A percentile compares a stretch with the other conserved stretches of the same genome.
These are phyloP conservation scores for Bacterosira constricta DNA, from an alignment of 108 stramenopile species.

Conservation along the genomic window DNA sequence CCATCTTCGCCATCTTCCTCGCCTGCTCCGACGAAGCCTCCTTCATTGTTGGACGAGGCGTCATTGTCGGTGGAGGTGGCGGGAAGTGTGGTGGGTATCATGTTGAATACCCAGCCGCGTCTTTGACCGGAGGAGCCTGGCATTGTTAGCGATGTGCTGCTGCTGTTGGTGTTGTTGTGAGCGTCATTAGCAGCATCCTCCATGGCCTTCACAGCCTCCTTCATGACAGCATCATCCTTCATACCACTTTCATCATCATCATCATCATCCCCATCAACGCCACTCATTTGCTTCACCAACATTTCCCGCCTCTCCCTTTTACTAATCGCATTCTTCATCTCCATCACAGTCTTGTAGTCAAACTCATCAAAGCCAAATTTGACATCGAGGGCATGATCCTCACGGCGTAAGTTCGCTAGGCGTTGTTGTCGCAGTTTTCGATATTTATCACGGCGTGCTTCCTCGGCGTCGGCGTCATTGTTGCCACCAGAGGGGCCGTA, in stretches of 20 bases:
- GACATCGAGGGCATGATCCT: slow-evolving; percentile 57
- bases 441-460: slow-evolving; percentile 20
- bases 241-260: slow-evolving; percentile 49
- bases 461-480: slow-evolving; percentile 36
- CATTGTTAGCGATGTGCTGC: too few relatives aligned
- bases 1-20: slow-evolving; percentile 20
- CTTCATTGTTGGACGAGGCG: background rate
- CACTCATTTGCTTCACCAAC: background rate
- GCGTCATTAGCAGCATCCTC: too few relatives aligned
- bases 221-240: slow-evolving; percentile 28
- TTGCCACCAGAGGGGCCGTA: slow-evolving; percentile 10
- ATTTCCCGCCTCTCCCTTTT: slow-evolving; percentile 13
- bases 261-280: slow-evolving; percentile 28
- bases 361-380: slow-evolving; percentile 68
- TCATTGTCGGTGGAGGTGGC: slow-evolving; percentile 20
- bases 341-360: slow-evolving; percentile 35
- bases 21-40: slow-evolving; percentile 22
- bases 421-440: slow-evolving; percentile 49
- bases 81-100: slow-evolving; percentile 85
- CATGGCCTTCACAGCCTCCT: too few relatives aligned
- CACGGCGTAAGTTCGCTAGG: slow-evolving; percentile 19
- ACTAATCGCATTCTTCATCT: background rate
- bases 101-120: slow-evolving; percentile 92
- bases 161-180: too few relatives aligned
- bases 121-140: slow-evolving; percentile 21